These are phyloP conservation scores for Dictyophora rubrovolvata DNA, from an alignment of 768 basidiomycete species.

Conservation along the genomic window DNA sequence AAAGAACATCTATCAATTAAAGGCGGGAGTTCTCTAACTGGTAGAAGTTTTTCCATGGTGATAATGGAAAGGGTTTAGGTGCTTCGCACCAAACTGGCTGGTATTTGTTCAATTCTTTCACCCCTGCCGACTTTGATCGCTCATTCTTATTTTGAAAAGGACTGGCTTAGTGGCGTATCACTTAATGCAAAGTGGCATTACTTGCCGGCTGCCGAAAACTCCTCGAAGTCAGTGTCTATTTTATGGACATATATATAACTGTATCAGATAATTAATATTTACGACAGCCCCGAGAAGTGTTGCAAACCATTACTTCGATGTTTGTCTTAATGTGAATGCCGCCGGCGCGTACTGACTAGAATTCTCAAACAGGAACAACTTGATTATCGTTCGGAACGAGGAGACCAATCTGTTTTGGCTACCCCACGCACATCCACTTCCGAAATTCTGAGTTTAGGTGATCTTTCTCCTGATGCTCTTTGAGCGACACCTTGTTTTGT, in stretches of 20 bases:
- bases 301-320: slow-evolving; percentile 91
- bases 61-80: slow-evolving; percentile 85
- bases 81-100: slow-evolving; percentile 99
- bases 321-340: slow-evolving; percentile 18
- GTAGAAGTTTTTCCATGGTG: slow-evolving; percentile 85
- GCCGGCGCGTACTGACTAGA: not conserved
- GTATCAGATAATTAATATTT: slow-evolving; percentile 5
- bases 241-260: not conserved
- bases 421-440: slow-evolving; percentile 46
- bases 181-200: slow-evolving; percentile 83
- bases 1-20: not conserved
- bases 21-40: not conserved
- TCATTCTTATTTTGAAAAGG: slow-evolving; percentile 28
- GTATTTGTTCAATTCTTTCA: slow-evolving; percentile 30
- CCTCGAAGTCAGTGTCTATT: slow-evolving; percentile 63
- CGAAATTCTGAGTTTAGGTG: slow-evolving; percentile 50
- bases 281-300: slow-evolving; percentile 71
- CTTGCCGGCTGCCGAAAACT: slow-evolving; percentile 85
- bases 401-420: slow-evolving; percentile 50
- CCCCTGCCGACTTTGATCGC: not conserved
- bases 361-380: slow-evolving; percentile 52
- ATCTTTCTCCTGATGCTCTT: slow-evolving; percentile 63
- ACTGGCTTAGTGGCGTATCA: slow-evolving; percentile 86
- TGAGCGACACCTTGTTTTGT: slow-evolving; percentile 20
- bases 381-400: slow-evolving; percentile 61